Evolutionary conservation across 1,284 basidiomycete genomes (phyloP).

Genomic region (Cystobasidium slooffiae): DNA sequence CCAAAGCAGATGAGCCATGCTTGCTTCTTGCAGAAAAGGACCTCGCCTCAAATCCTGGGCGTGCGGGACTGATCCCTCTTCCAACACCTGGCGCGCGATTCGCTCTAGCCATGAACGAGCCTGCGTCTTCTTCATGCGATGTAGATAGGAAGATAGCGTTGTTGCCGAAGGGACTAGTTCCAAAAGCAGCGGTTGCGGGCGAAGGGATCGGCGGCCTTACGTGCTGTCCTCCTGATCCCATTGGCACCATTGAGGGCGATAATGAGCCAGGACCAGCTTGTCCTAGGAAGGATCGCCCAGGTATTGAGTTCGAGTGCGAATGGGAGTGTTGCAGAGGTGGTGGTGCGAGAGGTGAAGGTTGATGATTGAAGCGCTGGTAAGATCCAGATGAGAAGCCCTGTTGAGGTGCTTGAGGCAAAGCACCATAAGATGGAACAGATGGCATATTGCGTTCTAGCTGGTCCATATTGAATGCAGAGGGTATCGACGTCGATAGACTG

Average conservation of each 20-base stretch:
- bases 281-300: slow-evolving; percentile 4
- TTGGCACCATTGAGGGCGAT: slow-evolving; percentile 10
- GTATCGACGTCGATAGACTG: slow-evolving; percentile 29
- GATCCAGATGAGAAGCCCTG: neutral
- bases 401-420: neutral
- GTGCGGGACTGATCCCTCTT: slow-evolving; percentile 15
- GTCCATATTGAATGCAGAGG: slow-evolving; percentile 26
- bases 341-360: slow-evolving; percentile 35
- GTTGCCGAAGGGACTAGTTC: slow-evolving; percentile 43
- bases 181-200: slow-evolving; percentile 24
- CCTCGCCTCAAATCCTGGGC: slow-evolving; percentile 10
- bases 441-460: slow-evolving; percentile 19
- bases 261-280: slow-evolving; percentile 7
- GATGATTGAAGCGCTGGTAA: slow-evolving; percentile 14
- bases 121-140: slow-evolving; percentile 26
- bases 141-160: slow-evolving; percentile 44
- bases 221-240: neutral
- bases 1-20: slow-evolving; percentile 13
- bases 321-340: slow-evolving; percentile 34
- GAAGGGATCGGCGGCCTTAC: neutral
- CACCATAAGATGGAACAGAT: neutral
- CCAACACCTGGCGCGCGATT: slow-evolving; percentile 1
- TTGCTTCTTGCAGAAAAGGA: neutral
- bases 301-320: slow-evolving; percentile 36
- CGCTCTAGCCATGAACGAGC: slow-evolving; percentile 16